Percentiles rank a stretch among this genome's conserved stretches.
These are phyloP conservation scores for Ganoderma boninense DNA, from an alignment of 1,284 basidiomycete genomes.

Conservation along the genomic window DNA sequence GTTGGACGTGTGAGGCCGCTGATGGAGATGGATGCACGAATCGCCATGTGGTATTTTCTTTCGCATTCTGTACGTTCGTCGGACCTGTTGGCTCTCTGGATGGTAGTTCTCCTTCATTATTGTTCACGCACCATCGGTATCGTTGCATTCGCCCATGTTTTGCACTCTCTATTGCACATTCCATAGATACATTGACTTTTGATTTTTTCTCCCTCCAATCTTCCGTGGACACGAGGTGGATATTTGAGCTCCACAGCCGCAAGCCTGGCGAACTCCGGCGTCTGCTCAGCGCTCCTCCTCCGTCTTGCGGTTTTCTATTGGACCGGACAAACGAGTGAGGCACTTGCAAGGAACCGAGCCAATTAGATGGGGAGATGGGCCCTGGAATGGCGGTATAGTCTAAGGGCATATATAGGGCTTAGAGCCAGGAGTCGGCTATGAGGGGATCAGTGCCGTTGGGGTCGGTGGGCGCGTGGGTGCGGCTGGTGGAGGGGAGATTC, in stretches of 20 bases:
- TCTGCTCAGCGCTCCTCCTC: neutral
- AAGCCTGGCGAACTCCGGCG: neutral
- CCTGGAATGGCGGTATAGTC: neutral
- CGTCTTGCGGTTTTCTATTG: neutral
- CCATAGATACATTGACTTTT: neutral
- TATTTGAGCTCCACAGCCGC: neutral
- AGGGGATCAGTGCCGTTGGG: neutral
- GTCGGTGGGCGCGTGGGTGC: neutral
- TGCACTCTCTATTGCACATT: neutral
- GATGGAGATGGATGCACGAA: neutral
- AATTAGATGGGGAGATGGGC: neutral
- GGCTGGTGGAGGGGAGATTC: slow-evolving; percentile 22
- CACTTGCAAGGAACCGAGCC: neutral
- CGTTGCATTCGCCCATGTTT: slow-evolving; percentile 11
- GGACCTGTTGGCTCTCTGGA: neutral
- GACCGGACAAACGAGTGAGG: neutral
- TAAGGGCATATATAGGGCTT: neutral
- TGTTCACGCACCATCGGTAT: neutral
- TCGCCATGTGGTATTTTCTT: slow-evolving; percentile 2
- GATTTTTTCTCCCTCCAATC: neutral
- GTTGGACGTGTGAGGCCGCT: slow-evolving; percentile 30
- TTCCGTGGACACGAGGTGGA: neutral
- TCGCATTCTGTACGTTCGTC: slow-evolving; percentile 18
- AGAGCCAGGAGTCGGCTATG: neutral
- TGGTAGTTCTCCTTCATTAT: neutral